phyloP scores from a whole-genome alignment of 352 stramenopile species.

The Phytophthora podocarpi region DNA sequence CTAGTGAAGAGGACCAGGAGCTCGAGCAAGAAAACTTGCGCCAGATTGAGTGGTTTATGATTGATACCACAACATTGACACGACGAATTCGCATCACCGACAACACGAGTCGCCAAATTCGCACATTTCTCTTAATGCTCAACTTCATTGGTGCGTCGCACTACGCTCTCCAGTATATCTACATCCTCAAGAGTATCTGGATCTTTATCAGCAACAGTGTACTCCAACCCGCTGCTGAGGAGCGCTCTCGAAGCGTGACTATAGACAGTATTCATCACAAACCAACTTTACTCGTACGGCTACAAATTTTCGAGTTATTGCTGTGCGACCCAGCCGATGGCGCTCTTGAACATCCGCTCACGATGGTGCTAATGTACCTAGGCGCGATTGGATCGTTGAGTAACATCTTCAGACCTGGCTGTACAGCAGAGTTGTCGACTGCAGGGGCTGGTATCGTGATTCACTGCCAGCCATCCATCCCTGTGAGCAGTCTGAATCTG shows the following conservation, averaged over 20 bases:
- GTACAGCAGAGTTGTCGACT: constrained; percentile 27
- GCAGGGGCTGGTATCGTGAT: constrained; percentile 35
- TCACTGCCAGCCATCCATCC: constrained; percentile 35
- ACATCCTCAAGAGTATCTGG: constrained; percentile 32
- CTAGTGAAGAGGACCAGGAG: constrained; percentile 3
- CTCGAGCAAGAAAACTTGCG: constrained; percentile 31
- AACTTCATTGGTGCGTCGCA: constrained; percentile 35
- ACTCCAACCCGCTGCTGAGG: constrained; percentile 8
- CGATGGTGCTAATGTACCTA: constrained; percentile 47
- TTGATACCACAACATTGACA: constrained; percentile 25
- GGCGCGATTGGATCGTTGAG: constrained; percentile 41
- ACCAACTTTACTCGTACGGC: constrained; percentile 1
- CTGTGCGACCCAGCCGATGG: constrained; percentile 33
- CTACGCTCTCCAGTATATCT: constrained; percentile 42
- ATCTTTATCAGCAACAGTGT: constrained; percentile 32
- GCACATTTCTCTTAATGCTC: constrained; percentile 39
- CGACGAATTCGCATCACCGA: constrained; percentile 42
- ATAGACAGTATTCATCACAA: constrained; percentile 1
- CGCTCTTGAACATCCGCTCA: constrained; percentile 34
- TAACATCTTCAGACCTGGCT: constrained; percentile 48
- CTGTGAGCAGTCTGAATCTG: constrained; percentile 34
- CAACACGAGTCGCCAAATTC: constrained; percentile 48
- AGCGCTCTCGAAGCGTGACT: constrained; percentile 7
- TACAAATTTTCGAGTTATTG: constrained; percentile 15
- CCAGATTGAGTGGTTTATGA: constrained; percentile 41